phyloP scores from a whole-genome alignment of 2,329 filamentous ascomycete genomes.

The Arthrobotrys conoides region DNA sequence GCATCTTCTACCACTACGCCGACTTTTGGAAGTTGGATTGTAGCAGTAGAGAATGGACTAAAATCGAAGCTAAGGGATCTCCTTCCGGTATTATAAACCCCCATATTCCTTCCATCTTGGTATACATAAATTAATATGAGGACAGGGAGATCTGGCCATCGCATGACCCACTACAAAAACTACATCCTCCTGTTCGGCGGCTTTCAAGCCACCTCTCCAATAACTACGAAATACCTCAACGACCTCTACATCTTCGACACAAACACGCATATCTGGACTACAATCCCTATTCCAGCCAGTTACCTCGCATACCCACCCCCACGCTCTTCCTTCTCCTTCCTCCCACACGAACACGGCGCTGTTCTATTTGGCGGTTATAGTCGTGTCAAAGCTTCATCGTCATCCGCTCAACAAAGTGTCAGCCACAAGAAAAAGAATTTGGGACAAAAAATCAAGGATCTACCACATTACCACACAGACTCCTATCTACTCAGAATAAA shows the following conservation, averaged over 20 bases:
- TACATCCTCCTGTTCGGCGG: constrained; percentile 96
- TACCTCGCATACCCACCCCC: constrained; percentile 86
- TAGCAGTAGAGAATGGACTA: constrained; percentile 86
- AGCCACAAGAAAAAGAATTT: constrained; percentile 47
- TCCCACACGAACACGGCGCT: constrained; percentile 90
- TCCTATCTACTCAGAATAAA: constrained; percentile 89
- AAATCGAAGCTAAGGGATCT: constrained; percentile 79
- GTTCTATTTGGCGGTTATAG: constrained; percentile 96
- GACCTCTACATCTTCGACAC: constrained; percentile 98
- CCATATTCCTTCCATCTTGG: not conserved
- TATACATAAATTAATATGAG: not conserved
- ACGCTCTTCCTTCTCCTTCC: constrained; percentile 89
- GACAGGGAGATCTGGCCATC: constrained; percentile 84
- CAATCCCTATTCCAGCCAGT: constrained; percentile 77
- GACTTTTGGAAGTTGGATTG: constrained; percentile 97
- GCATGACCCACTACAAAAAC: constrained; percentile 89
- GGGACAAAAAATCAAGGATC: constrained; percentile 70
- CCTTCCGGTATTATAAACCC: constrained; percentile 35
- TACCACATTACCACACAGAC: constrained; percentile 92
- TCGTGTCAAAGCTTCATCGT: constrained; percentile 80
- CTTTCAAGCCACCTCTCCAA: constrained; percentile 95
- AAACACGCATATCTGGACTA: constrained; percentile 85
- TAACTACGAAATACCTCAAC: constrained; percentile 86
- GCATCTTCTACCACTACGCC: constrained; percentile 99
- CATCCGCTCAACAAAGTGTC: not conserved